Evolutionary conservation across 371 early-diverging fungal genomes (phyloP), one percentile per base, ranked within the genome.

Genomic region (Racocetra persica): DNA sequence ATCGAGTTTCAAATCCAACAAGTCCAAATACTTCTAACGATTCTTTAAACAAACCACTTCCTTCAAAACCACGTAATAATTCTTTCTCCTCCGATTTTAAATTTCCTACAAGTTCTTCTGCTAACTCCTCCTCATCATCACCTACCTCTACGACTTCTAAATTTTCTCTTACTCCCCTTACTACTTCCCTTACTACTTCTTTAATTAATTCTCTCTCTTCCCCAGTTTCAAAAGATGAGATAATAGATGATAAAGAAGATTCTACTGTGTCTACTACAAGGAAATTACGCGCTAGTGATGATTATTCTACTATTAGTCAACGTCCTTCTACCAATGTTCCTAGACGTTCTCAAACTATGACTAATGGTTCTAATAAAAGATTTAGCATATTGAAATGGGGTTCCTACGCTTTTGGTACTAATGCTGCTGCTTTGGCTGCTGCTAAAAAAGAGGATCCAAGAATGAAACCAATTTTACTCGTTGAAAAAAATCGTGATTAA

Each of bases 361-460:
- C 6, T 6, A 22, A 7, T 59, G 24, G 24, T 4, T 10, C n/a
- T 20, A 59, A 59, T 6, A 59, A 59, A 59, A 59, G 59, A 59
- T 22, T 59, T 59, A 59, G 59, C 11, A 24, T 59, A 22, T 59
- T 59, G 10, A 59, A 59, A 59, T 59, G 59, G 16, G 36, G 80
- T 26, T 55, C 38, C 14, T 67, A 55, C 28, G 16, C 67, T 3
- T 49, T 76, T 26, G 38, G 32, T 62, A 51, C 54, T 54, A 32
- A 20, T 45, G 80, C 66, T 8, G 28, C 36, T 16, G 26, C 10
- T 51, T 18, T 24, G n/a, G 32, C 51, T 10, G 71, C 24, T 20
- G 41, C 22, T 13, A 79, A 45, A 41, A 79, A 79, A 38, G 80
- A 79, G 10, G 80, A 79, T 57, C 75, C 75, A 18, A 18, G 26